phyloP scores from a whole-genome alignment of 208 protist species.

The Leishmania amazonensis region DNA sequence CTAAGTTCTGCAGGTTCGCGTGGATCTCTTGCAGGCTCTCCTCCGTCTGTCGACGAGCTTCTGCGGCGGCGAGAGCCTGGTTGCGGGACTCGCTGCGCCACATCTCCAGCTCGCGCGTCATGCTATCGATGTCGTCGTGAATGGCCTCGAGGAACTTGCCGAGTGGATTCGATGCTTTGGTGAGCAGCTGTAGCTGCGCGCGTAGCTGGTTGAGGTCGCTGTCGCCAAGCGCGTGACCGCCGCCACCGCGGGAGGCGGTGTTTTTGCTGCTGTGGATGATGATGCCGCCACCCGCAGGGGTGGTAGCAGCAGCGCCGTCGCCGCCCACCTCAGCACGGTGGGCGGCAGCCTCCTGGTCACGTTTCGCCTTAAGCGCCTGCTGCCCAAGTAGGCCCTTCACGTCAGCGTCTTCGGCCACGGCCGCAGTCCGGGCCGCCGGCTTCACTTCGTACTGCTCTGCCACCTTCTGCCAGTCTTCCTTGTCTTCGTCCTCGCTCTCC shows the following conservation, averaged over 20 bases:
- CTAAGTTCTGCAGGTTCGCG: constrained; percentile 78
- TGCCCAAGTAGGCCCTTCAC: constrained; percentile 80
- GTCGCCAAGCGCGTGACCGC: constrained; percentile 55
- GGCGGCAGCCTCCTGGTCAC: constrained; percentile 67
- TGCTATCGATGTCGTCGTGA: constrained; percentile 91
- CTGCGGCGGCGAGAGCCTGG: constrained; percentile 76
- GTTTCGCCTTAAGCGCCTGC: constrained; percentile 86
- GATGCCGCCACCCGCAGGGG: constrained; percentile 57
- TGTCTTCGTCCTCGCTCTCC: constrained; percentile 39
- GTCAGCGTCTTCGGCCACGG: constrained; percentile 49
- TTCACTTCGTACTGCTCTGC: constrained; percentile 72
- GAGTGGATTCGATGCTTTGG: constrained; percentile 89
- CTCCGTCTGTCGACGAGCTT: constrained; percentile 81
- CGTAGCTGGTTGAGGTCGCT: constrained; percentile 79
- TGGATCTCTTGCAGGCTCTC: constrained; percentile 85
- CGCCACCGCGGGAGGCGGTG: constrained; percentile 31
- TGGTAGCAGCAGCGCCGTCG: constrained; percentile 18
- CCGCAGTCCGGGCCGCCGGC: constrained; percentile 34
- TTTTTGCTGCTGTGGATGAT: constrained; percentile 64
- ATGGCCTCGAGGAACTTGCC: constrained; percentile 87
- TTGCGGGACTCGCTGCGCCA: constrained; percentile 87
- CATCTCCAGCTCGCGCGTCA: constrained; percentile 89
- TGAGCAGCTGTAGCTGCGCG: constrained; percentile 89
- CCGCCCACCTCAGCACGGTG: constrained; percentile 16
- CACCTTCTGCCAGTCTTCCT: constrained; percentile 81